Base-by-base conservation (phyloP, 768 basidiomycete species). In the Russula foetens region DNA sequence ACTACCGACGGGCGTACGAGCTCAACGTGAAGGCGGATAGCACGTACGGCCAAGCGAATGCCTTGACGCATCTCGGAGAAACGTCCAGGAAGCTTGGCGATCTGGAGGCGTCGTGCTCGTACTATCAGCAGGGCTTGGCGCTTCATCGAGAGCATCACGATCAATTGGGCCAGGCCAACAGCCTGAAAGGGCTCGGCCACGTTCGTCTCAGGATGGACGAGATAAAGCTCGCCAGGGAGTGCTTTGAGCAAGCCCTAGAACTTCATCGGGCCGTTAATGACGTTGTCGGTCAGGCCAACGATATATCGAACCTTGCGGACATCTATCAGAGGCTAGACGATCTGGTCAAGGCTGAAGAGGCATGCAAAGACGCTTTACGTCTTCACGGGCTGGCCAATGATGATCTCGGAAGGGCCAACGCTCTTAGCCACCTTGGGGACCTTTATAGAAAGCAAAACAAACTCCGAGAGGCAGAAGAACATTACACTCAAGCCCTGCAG, bases 261-360 rank as follows among this genome's bases (percentile, higher is more conserved):
- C 53, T 45, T 44, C 53, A 63, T 5, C 28, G 39, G 33, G 47
- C 28, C 15, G 59, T 60, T 3, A 61, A 56, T 46, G 63, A 63
- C 21, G 33, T 54, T 45, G 50, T 63, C 9, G 63, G 63, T 7
- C 63, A 62, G 21, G 63, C 59, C 21, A 63, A 63, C 46, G 63
- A 46, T 38, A 39, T 44, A 11, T 51, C 41, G 11, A 55, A 49
- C 38, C 53, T 63, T 12, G 63, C 59, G 11, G 63, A 56, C 23
- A 24, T 63, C 23, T 31, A 62, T 39, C 53, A 47, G 38, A 61
- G 59, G 54, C 28, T 49, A 7, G 59, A 63, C 3, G 14, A 56
- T 26, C 19, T 46, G 8, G 15, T 21, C 7, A 29, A 19, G 9
- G 63, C 63, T 12, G 63, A 63, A 46, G 43, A 14, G 5, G 49